phyloP scores from a whole-genome alignment of 2,329 filamentous ascomycete species.

The Neopestalotiopsis sp. region DNA sequence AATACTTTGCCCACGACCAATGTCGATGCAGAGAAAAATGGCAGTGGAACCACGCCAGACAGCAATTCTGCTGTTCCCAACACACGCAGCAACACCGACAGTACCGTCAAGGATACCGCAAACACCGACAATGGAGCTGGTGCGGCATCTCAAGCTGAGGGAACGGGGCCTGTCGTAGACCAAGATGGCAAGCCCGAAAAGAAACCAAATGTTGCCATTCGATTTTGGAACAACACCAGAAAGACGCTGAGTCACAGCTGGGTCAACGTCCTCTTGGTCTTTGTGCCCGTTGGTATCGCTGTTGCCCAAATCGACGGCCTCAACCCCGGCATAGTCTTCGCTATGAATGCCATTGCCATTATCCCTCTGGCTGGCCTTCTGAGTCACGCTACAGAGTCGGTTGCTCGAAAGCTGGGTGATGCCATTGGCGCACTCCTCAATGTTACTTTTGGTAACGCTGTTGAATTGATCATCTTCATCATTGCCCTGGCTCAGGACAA shows the following conservation, averaged over 20 bases:
- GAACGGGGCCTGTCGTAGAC: constrained; percentile 62
- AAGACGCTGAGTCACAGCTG: constrained; percentile 73
- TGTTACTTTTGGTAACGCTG: constrained; percentile 79
- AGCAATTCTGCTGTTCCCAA: constrained; percentile 28
- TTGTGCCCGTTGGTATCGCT: constrained; percentile 78
- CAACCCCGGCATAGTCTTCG: constrained; percentile 69
- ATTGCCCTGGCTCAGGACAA: constrained; percentile 81
- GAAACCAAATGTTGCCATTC: constrained; percentile 35
- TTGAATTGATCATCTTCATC: constrained; percentile 82
- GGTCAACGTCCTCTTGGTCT: constrained; percentile 78
- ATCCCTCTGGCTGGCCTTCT: constrained; percentile 75
- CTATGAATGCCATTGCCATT: constrained; percentile 77
- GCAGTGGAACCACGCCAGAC: constrained; percentile 25
- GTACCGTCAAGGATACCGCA: constrained; percentile 32
- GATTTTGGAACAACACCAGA: constrained; percentile 57
- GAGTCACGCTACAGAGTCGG: constrained; percentile 76
- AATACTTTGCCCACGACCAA: constrained; percentile 46
- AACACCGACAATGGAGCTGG: constrained; percentile 39
- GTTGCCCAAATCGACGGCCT: constrained; percentile 58
- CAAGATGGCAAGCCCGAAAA: constrained; percentile 32
- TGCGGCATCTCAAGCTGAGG: constrained; percentile 53
- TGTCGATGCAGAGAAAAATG: constrained; percentile 26
- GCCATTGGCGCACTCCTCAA: constrained; percentile 76
- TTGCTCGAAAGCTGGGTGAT: constrained; percentile 74
- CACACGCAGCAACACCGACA: constrained; percentile 27